Percentiles rank a stretch among this genome's conserved stretches.
phyloP scores from a whole-genome alignment of 192 early-diverging fungal species.

The Geosiphon pyriformis region DNA sequence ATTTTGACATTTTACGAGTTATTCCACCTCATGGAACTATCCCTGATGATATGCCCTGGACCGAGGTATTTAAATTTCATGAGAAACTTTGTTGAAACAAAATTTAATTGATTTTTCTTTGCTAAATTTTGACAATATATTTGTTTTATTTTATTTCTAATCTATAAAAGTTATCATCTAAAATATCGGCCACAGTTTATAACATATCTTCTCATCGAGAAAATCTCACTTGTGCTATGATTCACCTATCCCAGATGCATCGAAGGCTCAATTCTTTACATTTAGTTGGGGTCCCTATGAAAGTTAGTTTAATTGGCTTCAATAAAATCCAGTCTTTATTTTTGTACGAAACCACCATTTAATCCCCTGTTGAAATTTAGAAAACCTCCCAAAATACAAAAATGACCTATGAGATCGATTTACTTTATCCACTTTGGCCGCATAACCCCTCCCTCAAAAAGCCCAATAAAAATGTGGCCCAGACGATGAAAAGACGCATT shows the following conservation, averaged over 20 bases:
- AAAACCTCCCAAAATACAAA: slow-evolving; percentile 19
- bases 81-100: not conserved
- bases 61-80: slow-evolving; percentile 1
- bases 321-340: not conserved
- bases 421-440: slow-evolving; percentile 12
- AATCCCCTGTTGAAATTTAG: not conserved
- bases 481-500: not conserved
- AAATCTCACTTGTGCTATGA: slow-evolving; percentile 14
- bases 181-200: slow-evolving; percentile 18
- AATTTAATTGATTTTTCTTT: not conserved
- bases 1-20: slow-evolving; percentile 27
- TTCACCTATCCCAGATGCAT: slow-evolving; percentile 23
- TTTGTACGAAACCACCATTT: not conserved
- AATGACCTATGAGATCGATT: slow-evolving; percentile 15
- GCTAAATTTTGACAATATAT: not conserved
- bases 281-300: slow-evolving; percentile 27
- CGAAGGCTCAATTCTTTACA: slow-evolving; percentile 9
- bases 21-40: slow-evolving; percentile 6
- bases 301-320: slow-evolving; percentile 5
- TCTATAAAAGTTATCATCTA: not conserved
- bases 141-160: not conserved
- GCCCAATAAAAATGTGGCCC: not conserved
- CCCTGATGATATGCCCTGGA: slow-evolving; percentile 7
- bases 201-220: slow-evolving; percentile 16
- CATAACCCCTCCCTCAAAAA: not conserved